Evolutionary conservation across 805 yeast genomes (phyloP).

Genomic region (Candida incommunis): DNA sequence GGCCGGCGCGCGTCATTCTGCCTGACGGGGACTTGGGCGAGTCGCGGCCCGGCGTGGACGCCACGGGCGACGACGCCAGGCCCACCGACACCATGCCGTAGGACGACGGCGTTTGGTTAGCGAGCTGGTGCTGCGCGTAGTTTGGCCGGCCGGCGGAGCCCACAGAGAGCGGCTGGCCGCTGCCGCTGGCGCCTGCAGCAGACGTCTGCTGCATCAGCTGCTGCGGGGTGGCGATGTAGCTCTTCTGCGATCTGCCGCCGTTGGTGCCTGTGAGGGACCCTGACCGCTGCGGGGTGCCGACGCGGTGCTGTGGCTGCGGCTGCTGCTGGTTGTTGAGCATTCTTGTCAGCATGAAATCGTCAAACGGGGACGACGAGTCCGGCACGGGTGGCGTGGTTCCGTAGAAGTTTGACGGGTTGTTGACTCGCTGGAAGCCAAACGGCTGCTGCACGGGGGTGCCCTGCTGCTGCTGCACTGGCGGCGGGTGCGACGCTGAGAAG

Average conservation of each 20-base stretch:
- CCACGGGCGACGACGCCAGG: neutral
- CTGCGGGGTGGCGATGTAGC: neutral
- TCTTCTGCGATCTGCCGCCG: neutral
- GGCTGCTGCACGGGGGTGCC: slow-evolving; percentile 8
- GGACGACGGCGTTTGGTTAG: neutral
- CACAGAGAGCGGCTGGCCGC: neutral
- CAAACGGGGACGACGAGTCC: slow-evolving; percentile 17
- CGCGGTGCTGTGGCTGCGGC: slow-evolving; percentile 5
- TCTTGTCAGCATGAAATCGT: slow-evolving; percentile 12
- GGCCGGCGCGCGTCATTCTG: slow-evolving; percentile 8
- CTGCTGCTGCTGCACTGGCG: slow-evolving; percentile 1
- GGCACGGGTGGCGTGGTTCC: slow-evolving; percentile 16
- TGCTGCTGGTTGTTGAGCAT: slow-evolving; percentile 2
- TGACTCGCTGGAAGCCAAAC: slow-evolving; percentile 6
- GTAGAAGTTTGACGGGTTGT: slow-evolving; percentile 1
- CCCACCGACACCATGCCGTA: neutral
- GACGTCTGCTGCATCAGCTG: slow-evolving; percentile 2
- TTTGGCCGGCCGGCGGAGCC: neutral
- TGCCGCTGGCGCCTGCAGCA: neutral
- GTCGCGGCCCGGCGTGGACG: neutral
- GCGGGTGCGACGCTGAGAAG: slow-evolving; percentile 4
- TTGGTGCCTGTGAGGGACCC: neutral
- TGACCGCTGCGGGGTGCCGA: slow-evolving; percentile 2
- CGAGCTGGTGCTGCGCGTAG: neutral
- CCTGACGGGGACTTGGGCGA: slow-evolving; percentile 3